Base-by-base conservation (phyloP, 805 yeast species). In the Yarrowia sp. region DNA sequence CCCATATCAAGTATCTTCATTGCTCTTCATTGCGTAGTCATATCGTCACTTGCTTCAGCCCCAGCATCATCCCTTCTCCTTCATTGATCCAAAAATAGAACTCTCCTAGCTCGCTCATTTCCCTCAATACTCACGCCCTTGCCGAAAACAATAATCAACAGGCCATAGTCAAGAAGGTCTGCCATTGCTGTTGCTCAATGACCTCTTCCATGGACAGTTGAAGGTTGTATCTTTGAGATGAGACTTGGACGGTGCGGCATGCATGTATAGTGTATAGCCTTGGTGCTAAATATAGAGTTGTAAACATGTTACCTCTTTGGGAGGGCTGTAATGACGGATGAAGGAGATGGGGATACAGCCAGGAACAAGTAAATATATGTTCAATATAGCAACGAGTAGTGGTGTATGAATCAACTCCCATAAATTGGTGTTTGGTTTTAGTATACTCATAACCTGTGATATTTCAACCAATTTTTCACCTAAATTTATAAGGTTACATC, bases 121-220 rank as follows among this genome's bases (percentile, higher is more conserved):
- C 28, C 10, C 14, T 13, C 42, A 11, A 33, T 33, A 68, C 71
- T 55, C 65, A 69, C 72, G 8, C 71, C 71, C 13, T 68, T 69
- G 55, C 66, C 68, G 50, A 92, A 89, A 67, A 90, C 87, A 5
- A 92, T 83, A 41, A 90, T 88, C 65, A 92, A 77, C 7, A 84
- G 81, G 9, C 89, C 89, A 22, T 67, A 68, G 35, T 58, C 64
- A 17, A 43, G 51, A 58, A 43, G 51, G 35, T 43, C 64, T 33
- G 39, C 35, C 51, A 43, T 58, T 22, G 41, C 35, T 14, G 39
- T n/a, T n/a, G 39, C 44, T 17, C 15, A 36, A 28, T 28, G 61
- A 17, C 61, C 15, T n/a, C 17, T 11, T 28, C 17, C 61, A 55
- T 55, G 47, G 47, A 55, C 45, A 7, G 13, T 18, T 9, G 36